These are phyloP conservation scores for Coniochaeta sp. DNA, from an alignment of 2,329 filamentous ascomycete genomes.

Conservation along the genomic window DNA sequence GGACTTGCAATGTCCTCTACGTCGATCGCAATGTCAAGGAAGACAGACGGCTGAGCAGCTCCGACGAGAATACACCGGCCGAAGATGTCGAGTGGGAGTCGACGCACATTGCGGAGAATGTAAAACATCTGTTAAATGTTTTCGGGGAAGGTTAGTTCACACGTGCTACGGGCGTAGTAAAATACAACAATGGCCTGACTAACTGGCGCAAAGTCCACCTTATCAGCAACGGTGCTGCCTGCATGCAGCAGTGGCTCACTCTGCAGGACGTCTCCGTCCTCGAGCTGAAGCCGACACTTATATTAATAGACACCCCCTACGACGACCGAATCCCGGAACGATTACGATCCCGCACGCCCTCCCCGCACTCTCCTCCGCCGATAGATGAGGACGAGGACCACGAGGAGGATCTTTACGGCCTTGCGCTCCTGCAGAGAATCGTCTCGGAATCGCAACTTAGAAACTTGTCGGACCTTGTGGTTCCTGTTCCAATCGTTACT, in stretches of 20 bases:
- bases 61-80: slow-evolving; percentile 12
- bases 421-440: slow-evolving; percentile 47
- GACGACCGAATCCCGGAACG: slow-evolving; percentile 34
- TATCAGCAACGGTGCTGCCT: slow-evolving; percentile 45
- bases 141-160: slow-evolving; percentile 43
- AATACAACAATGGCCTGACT: not conserved
- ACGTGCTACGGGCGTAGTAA: slow-evolving; percentile 4
- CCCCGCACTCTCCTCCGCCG: slow-evolving; percentile 31
- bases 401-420: slow-evolving; percentile 45
- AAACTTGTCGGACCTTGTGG: slow-evolving; percentile 47
- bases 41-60: slow-evolving; percentile 31
- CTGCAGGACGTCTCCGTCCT: slow-evolving; percentile 44
- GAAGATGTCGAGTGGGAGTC: slow-evolving; percentile 23
- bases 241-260: slow-evolving; percentile 44
- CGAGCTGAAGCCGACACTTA: slow-evolving; percentile 47
- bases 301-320: slow-evolving; percentile 49
- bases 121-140: slow-evolving; percentile 42
- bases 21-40: slow-evolving; percentile 46
- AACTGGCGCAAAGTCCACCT: slow-evolving; percentile 36
- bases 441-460: slow-evolving; percentile 51
- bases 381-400: slow-evolving; percentile 31
- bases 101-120: slow-evolving; percentile 34
- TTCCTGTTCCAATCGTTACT: slow-evolving; percentile 47
- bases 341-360: slow-evolving; percentile 32
- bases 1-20: slow-evolving; percentile 52